These are phyloP conservation scores for Tolypocladium paradoxum DNA, from an alignment of 2,329 filamentous ascomycete genomes.

Conservation along the genomic window DNA sequence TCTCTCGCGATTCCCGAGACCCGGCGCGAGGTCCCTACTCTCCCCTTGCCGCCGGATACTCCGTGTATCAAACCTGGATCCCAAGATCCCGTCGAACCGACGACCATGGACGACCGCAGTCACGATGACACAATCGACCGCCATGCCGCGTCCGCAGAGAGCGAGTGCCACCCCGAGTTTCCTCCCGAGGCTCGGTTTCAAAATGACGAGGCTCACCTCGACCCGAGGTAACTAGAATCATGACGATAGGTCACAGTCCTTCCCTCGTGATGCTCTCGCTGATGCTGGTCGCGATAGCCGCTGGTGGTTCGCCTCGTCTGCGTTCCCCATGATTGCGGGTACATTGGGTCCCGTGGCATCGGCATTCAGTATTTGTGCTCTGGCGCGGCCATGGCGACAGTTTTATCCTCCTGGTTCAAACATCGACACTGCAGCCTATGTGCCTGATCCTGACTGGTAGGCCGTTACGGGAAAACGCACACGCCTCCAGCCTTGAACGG, in stretches of 20 bases:
- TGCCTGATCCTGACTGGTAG: constrained; percentile 62
- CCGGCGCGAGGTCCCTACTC: background rate
- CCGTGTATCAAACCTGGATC: background rate
- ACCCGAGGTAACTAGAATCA: constrained; percentile 31
- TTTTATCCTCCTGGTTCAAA: constrained; percentile 35
- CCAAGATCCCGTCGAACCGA: background rate
- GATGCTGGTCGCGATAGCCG: constrained; percentile 25
- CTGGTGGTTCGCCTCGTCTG: constrained; percentile 55
- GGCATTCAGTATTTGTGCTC: constrained; percentile 74
- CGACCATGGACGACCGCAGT: constrained; percentile 30
- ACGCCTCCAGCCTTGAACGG: background rate
- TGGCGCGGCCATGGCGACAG: constrained; percentile 72
- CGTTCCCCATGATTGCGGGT: constrained; percentile 70
- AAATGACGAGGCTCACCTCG: constrained; percentile 30
- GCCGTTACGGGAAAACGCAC: background rate
- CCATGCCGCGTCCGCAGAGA: constrained; percentile 17
- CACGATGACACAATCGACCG: constrained; percentile 25
- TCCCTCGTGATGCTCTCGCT: background rate
- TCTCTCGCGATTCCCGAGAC: background rate
- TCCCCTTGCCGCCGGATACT: background rate
- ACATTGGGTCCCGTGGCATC: constrained; percentile 81
- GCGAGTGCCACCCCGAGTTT: constrained; percentile 8
- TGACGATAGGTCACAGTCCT: background rate
- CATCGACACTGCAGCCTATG: constrained; percentile 37
- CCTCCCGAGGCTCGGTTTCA: constrained; percentile 16